Percentiles rank a stretch among this genome's conserved stretches.
Conservation (phyloP, 2,329 filamentous ascomycete genomes). For the Trichoderma guizhouense region DNA sequence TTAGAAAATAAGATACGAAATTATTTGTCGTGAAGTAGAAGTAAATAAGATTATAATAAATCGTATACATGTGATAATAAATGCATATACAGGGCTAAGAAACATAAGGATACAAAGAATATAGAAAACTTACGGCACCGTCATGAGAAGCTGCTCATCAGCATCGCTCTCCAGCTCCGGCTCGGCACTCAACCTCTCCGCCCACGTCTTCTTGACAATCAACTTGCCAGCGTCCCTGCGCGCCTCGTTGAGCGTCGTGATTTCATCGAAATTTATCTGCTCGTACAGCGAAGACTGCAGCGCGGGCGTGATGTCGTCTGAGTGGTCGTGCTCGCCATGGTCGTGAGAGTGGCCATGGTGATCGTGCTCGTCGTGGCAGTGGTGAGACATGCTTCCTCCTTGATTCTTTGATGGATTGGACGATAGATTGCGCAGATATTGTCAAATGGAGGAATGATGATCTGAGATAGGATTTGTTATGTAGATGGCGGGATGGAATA, state of each 20-base stretch:
- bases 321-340: conserved; percentile 73
- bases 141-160: conserved; percentile 92
- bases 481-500: not conserved
- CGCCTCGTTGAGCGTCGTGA: conserved; percentile 82
- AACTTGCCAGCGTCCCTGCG: conserved; percentile 63
- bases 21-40: not conserved
- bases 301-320: conserved; percentile 86
- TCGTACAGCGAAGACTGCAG: conserved; percentile 88
- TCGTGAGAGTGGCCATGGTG: conserved; percentile 49
- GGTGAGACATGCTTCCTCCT: conserved; percentile 40
- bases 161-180: conserved; percentile 82
- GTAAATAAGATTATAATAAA: not conserved
- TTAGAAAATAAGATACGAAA: not conserved
- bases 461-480: not conserved
- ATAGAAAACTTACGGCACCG: conserved; percentile 68
- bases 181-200: conserved; percentile 65
- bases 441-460: not conserved
- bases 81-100: not conserved
- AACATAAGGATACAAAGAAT: too few relatives aligned
- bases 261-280: conserved; percentile 83
- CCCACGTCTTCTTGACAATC: conserved; percentile 89
- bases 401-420: not conserved
- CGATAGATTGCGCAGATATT: not conserved
- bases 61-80: not conserved
- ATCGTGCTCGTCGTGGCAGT: conserved; percentile 51